phyloP scores from a whole-genome alignment of 495 filamentous ascomycete species.

The Chlorociboria aeruginascens region DNA sequence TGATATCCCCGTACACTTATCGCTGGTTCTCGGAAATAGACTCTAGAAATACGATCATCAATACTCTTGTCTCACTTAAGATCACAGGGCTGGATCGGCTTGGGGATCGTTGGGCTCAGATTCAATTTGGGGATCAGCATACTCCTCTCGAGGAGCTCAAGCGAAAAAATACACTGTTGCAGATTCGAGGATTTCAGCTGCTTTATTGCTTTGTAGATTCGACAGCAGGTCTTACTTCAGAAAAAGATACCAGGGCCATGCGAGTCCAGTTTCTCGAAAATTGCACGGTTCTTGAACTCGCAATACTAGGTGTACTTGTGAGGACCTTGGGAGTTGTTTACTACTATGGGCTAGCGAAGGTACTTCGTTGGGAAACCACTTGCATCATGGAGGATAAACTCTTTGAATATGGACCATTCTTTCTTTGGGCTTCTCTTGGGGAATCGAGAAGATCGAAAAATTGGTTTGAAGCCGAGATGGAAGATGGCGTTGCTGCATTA shows the following conservation, averaged over 20 bases:
- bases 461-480: neutral
- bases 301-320: constrained; percentile 11
- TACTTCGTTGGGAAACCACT: constrained; percentile 6
- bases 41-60: constrained; percentile 1
- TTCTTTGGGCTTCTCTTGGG: constrained; percentile 11
- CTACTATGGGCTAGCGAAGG: neutral
- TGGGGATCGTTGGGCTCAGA: neutral
- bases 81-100: constrained; percentile 3
- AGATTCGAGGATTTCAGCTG: constrained; percentile 6
- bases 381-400: constrained; percentile 16
- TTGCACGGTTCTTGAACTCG: constrained; percentile 1
- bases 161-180: neutral
- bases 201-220: constrained; percentile 11
- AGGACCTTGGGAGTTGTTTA: constrained; percentile 11
- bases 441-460: constrained; percentile 5
- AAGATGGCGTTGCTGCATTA: constrained; percentile 12
- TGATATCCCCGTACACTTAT: constrained; percentile 2
- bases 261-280: constrained; percentile 9
- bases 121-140: constrained; percentile 6
- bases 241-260: neutral
- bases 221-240: constrained; percentile 1
- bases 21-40: constrained; percentile 11
- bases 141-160: constrained; percentile 2
- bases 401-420: constrained; percentile 14
- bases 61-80: constrained; percentile 8